A percentile compares a stretch with the other conserved stretches of the same genome.
Evolutionary conservation across 108 stramenopile genomes (phyloP).

Genomic region (Conticribra guillardii): DNA sequence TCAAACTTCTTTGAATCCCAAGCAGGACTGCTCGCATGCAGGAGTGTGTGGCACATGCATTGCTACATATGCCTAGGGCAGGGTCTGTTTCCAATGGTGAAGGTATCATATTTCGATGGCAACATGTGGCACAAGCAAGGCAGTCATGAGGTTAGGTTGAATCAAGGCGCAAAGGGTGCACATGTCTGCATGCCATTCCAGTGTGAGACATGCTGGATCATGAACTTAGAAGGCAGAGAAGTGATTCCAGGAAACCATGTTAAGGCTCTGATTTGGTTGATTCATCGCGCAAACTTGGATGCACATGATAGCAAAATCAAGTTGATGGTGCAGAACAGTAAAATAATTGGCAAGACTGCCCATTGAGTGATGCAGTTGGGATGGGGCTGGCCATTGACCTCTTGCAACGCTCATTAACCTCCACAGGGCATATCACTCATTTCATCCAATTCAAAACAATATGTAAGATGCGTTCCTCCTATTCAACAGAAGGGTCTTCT

Average conservation of each 20-base stretch:
- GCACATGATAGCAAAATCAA: not conserved
- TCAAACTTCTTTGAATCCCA: constrained; percentile 36
- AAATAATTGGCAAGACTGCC: not conserved
- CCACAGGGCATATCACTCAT: not conserved
- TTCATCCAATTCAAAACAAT: constrained; percentile 16
- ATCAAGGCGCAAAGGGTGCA: constrained; percentile 21
- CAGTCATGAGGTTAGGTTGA: not conserved
- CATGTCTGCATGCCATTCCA: constrained; percentile 50
- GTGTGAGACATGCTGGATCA: constrained; percentile 60
- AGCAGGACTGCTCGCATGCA: constrained; percentile 15
- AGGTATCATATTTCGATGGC: not conserved
- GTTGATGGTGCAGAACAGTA: not conserved
- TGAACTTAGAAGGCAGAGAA: constrained; percentile 18
- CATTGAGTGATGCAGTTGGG: not conserved
- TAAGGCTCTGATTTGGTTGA: constrained; percentile 10
- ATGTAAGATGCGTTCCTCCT: not conserved
- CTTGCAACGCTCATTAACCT: not conserved
- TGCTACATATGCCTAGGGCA: constrained; percentile 44
- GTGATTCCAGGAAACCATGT: constrained; percentile 9
- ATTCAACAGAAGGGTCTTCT: constrained; percentile 7
- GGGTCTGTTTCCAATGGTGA: constrained; percentile 9
- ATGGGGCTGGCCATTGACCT: not conserved
- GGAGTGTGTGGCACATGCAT: constrained; percentile 20
- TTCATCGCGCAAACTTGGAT: not conserved
- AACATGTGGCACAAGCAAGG: constrained; percentile 13